Evolutionary conservation across 139 green algal genomes (phyloP).

Genomic region (Zygnema circumcarinatum): DNA sequence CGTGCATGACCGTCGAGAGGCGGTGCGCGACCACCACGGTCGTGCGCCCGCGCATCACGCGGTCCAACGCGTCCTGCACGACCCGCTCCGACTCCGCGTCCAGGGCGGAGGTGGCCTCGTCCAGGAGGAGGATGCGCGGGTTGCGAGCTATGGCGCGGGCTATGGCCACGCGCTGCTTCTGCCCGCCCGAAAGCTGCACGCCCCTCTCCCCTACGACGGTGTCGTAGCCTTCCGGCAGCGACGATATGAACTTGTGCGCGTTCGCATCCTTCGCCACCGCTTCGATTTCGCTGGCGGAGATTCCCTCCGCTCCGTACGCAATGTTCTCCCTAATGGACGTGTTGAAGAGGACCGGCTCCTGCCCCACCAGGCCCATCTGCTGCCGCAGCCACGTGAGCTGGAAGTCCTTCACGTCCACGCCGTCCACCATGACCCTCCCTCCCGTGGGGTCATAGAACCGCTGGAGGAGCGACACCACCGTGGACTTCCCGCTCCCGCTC

Average conservation of each 20-base stretch:
- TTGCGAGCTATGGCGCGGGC: conserved; percentile 84
- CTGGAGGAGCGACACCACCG: conserved; percentile 84
- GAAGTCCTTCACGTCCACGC: conserved; percentile 75
- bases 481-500: conserved; percentile 91
- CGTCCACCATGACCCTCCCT: conserved; percentile 79
- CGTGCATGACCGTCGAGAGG: conserved; percentile 78
- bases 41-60: conserved; percentile 73
- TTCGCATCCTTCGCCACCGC: conserved; percentile 77
- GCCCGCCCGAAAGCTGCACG: conserved; percentile 79
- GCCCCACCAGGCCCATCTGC: conserved; percentile 80
- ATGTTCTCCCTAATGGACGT: conserved; percentile 66
- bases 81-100: conserved; percentile 62
- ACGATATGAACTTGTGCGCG: conserved; percentile 79
- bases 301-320: conserved; percentile 40
- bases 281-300: conserved; percentile 69
- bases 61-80: conserved; percentile 81
- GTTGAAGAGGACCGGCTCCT: conserved; percentile 78
- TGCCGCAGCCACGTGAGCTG: conserved; percentile 81
- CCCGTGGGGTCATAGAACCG: conserved; percentile 79
- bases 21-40: conserved; percentile 94
- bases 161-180: conserved; percentile 95
- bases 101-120: conserved; percentile 50
- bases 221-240: conserved; percentile 76
- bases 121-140: conserved; percentile 87
- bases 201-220: conserved; percentile 85